Conservation (phyloP, 169 alveolate species). For the Plasmodium adleri region DNA sequence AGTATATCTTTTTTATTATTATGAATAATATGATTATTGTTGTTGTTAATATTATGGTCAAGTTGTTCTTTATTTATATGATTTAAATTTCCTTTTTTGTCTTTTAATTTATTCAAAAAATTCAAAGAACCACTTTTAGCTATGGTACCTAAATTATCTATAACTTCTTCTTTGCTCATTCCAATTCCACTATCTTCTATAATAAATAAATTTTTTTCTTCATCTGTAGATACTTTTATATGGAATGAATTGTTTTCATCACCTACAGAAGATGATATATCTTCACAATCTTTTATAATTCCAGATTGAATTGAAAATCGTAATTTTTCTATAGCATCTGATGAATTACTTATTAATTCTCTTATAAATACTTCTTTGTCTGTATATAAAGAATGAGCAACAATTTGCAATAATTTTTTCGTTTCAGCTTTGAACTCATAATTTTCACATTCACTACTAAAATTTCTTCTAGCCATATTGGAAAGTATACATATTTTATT, state of each 20-base stretch:
- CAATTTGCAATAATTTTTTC: conserved; percentile 95
- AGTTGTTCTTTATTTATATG: no score
- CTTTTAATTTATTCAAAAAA: conserved; percentile 89
- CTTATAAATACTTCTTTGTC: conserved; percentile 97
- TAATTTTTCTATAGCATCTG: conserved; percentile 99
- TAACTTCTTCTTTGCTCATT: conserved; percentile 95
- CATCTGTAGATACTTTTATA: conserved; percentile 88
- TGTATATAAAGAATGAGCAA: conserved; percentile 96
- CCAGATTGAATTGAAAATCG: conserved; percentile 86
- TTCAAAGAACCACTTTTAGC: conserved; percentile 99
- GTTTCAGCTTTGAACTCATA: conserved; percentile 96
- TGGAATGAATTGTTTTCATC: conserved; percentile 56
- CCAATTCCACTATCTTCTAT: conserved; percentile 96
- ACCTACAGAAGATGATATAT: not conserved
- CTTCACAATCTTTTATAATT: conserved; percentile 42
- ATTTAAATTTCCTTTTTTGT: conserved; percentile 27
- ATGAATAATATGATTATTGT: no score
- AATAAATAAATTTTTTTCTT: conserved; percentile 86
- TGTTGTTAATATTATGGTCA: no score
- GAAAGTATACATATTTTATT: not conserved
- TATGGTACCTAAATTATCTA: conserved; percentile 96
- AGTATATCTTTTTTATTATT: no score
- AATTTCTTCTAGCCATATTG: not conserved
- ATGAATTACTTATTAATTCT: conserved; percentile 98
- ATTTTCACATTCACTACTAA: conserved; percentile 27